A percentile compares a stretch with the other conserved stretches of the same genome.
Conservation (phyloP, 2,329 filamentous ascomycete genomes). For the Dactylellina haptotyla region DNA sequence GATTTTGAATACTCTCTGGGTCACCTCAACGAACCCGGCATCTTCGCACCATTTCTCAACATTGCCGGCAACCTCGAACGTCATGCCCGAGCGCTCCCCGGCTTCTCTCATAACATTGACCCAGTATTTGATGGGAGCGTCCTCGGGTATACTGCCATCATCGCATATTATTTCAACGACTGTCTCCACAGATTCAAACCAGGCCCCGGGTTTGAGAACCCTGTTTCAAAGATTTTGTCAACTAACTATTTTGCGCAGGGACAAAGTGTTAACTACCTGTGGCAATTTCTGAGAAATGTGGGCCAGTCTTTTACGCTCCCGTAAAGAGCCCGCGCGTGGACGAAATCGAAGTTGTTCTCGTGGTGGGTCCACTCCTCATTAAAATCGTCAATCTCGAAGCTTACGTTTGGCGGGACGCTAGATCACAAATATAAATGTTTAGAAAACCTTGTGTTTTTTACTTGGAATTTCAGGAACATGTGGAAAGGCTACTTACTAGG, state of each 20-base stretch:
- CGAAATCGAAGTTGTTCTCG: constrained; percentile 60
- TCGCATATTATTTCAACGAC: constrained; percentile 52
- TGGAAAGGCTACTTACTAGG: constrained; percentile 35
- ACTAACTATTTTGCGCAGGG: neutral
- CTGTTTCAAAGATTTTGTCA: neutral
- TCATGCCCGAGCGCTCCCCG: constrained; percentile 29
- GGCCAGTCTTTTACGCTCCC: constrained; percentile 58
- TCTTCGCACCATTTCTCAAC: constrained; percentile 58
- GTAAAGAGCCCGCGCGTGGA: constrained; percentile 59
- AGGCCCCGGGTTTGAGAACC: constrained; percentile 67
- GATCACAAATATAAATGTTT: constrained; percentile 29
- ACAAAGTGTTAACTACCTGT: constrained; percentile 6
- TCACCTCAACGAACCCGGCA: constrained; percentile 67
- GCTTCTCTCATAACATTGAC: constrained; percentile 49
- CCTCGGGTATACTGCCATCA: constrained; percentile 37
- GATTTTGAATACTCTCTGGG: constrained; percentile 66
- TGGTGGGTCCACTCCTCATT: constrained; percentile 59
- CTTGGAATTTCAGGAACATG: neutral
- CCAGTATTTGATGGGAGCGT: constrained; percentile 48
- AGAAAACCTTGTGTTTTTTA: neutral
- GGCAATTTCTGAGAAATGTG: constrained; percentile 54
- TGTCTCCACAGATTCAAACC: constrained; percentile 58
- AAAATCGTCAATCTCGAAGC: constrained; percentile 60
- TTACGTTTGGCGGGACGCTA: constrained; percentile 58
- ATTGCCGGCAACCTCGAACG: constrained; percentile 54